phyloP scores from a whole-genome alignment of 1,284 basidiomycete genomes.

The Schizophyllum commune region DNA sequence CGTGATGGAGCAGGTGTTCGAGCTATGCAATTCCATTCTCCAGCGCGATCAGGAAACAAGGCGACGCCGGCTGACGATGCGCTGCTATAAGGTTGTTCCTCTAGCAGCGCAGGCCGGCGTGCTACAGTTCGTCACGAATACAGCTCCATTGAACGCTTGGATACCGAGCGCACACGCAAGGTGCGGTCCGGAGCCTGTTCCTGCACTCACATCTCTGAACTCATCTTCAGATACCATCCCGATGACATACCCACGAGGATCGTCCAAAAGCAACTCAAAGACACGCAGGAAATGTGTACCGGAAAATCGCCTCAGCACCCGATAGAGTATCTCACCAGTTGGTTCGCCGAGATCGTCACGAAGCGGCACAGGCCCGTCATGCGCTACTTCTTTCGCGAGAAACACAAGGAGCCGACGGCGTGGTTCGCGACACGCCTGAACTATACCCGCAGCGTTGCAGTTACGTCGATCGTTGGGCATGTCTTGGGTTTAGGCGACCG shows the following conservation, averaged over 20 bases:
- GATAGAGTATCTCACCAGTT: too few species aligned
- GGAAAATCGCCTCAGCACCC: too few species aligned
- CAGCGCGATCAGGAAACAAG: conserved; percentile 67
- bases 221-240: conserved; percentile 27
- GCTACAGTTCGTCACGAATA: conserved; percentile 88
- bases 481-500: conserved; percentile 91
- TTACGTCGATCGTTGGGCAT: conserved; percentile 91
- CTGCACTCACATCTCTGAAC: conserved; percentile 3
- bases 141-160: conserved; percentile 60
- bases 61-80: conserved; percentile 65
- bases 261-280: conserved; percentile 17
- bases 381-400: conserved; percentile 91
- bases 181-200: conserved; percentile 28
- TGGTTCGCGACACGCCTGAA: conserved; percentile 94
- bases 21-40: conserved; percentile 80
- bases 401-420: conserved; percentile 76
- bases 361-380: conserved; percentile 75
- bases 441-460: conserved; percentile 89
- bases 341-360: conserved; percentile 46
- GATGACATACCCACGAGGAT: conserved; percentile 19
- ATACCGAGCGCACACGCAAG: conserved; percentile 47
- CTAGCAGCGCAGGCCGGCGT: conserved; percentile 78
- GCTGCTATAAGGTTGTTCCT: conserved; percentile 88
- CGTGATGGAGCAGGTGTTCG: conserved; percentile 98
- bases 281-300: conserved; percentile 19